Evolutionary conservation across 176 grass and related monocot species (phyloP).

Genomic region (Poa pratensis): DNA sequence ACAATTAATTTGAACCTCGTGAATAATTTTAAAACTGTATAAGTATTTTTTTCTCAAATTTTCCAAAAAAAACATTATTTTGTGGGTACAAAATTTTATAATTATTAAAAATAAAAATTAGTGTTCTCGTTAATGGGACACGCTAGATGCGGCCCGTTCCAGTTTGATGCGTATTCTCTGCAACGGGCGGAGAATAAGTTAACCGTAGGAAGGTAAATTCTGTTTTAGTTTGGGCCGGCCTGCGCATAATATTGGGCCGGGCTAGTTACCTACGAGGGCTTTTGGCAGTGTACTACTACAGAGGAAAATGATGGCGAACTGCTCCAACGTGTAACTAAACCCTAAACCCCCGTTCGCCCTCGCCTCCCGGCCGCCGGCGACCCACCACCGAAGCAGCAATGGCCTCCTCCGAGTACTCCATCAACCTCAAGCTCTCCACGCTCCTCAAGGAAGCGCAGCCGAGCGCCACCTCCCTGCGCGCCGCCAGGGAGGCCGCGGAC

Average conservation of each 20-base stretch:
- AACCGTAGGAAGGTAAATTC: too few relatives aligned
- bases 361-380: conserved; percentile 47
- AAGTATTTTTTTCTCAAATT: too few relatives aligned
- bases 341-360: conserved; percentile 44
- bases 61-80: too few relatives aligned
- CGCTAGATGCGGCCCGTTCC: too few relatives aligned
- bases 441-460: conserved; percentile 65
- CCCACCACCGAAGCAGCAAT: conserved; percentile 33
- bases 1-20: too few relatives aligned
- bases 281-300: not conserved
- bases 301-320: conserved; percentile 8
- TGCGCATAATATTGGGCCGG: not conserved
- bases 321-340: conserved; percentile 34
- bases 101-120: too few relatives aligned
- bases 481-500: conserved; percentile 43
- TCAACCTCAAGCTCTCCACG: conserved; percentile 60
- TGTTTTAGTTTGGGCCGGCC: too few relatives aligned
- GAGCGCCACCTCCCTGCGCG: conserved; percentile 38
- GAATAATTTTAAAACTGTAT: too few relatives aligned
- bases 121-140: too few relatives aligned
- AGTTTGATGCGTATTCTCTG: too few relatives aligned
- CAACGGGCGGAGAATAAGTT: too few relatives aligned
- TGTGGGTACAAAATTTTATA: too few relatives aligned
- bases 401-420: conserved; percentile 44
- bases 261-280: not conserved